These are phyloP conservation scores for Calocera viscosa DNA, from an alignment of 768 basidiomycete species.

Conservation along the genomic window DNA sequence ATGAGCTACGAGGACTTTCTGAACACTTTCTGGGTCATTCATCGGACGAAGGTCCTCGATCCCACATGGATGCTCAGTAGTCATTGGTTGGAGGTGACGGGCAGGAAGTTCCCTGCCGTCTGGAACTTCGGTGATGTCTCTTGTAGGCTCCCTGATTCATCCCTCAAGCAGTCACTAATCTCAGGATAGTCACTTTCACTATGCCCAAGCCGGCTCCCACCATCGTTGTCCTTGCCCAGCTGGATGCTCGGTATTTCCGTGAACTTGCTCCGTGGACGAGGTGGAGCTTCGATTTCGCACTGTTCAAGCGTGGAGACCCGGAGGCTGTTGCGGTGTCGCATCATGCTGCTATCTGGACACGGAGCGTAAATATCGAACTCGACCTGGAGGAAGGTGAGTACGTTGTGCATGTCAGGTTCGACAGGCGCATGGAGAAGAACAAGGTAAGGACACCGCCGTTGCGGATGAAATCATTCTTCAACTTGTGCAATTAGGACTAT, in stretches of 20 bases:
- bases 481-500: neutral
- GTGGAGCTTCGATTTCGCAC: conserved; percentile 41
- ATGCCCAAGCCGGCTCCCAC: conserved; percentile 32
- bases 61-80: conserved; percentile 37
- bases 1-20: conserved; percentile 33
- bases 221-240: conserved; percentile 42
- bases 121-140: conserved; percentile 46
- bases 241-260: conserved; percentile 39
- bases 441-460: neutral
- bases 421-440: neutral
- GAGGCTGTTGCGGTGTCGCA: conserved; percentile 18
- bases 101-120: conserved; percentile 34
- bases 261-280: conserved; percentile 34
- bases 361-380: conserved; percentile 21
- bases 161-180: neutral
- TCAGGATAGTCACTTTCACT: conserved; percentile 34
- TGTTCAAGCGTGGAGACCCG: conserved; percentile 38
- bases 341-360: conserved; percentile 19
- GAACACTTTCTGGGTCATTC: conserved; percentile 32
- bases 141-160: conserved; percentile 28
- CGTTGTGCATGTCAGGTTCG: conserved; percentile 23
- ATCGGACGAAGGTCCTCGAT: conserved; percentile 39
- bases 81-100: conserved; percentile 38
- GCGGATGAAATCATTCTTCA: neutral
- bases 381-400: conserved; percentile 26